These are phyloP conservation scores for Tricholoma saponaceum DNA, from an alignment of 768 basidiomycete genomes.

Conservation along the genomic window DNA sequence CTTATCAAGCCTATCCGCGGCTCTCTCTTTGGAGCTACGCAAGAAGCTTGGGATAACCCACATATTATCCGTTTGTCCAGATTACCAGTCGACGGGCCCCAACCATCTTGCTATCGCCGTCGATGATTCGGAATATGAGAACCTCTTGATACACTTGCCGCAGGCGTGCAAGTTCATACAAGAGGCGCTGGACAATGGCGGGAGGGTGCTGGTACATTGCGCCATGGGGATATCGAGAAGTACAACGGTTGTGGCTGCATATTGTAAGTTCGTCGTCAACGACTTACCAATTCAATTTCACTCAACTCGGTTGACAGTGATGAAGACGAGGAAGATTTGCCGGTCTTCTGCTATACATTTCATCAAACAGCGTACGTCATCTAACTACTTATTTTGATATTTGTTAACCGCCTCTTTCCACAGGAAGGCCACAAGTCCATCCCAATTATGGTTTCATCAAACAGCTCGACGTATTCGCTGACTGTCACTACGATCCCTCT, in stretches of 20 bases:
- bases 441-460: slow-evolving; percentile 56
- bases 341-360: slow-evolving; percentile 40
- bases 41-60: slow-evolving; percentile 44
- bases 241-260: slow-evolving; percentile 55
- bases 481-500: slow-evolving; percentile 46
- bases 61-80: slow-evolving; percentile 53
- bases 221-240: slow-evolving; percentile 72
- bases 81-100: slow-evolving; percentile 39
- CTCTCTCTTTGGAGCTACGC: slow-evolving; percentile 26
- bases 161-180: slow-evolving; percentile 59
- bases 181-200: slow-evolving; percentile 45
- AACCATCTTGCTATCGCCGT: slow-evolving; percentile 38
- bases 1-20: slow-evolving; percentile 32
- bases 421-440: slow-evolving; percentile 37
- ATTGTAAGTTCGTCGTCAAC: slow-evolving; percentile 36
- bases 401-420: background rate
- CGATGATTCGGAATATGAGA: slow-evolving; percentile 43
- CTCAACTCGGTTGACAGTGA: slow-evolving; percentile 31
- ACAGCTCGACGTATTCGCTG: slow-evolving; percentile 51
- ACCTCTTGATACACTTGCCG: slow-evolving; percentile 64
- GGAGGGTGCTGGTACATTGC: slow-evolving; percentile 68
- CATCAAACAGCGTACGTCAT: slow-evolving; percentile 43
- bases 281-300: background rate
- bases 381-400: too few relatives aligned
- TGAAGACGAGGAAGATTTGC: slow-evolving; percentile 41